Evolutionary conservation across 768 basidiomycete species (phyloP).

Genomic region (Rickenella mellea): DNA sequence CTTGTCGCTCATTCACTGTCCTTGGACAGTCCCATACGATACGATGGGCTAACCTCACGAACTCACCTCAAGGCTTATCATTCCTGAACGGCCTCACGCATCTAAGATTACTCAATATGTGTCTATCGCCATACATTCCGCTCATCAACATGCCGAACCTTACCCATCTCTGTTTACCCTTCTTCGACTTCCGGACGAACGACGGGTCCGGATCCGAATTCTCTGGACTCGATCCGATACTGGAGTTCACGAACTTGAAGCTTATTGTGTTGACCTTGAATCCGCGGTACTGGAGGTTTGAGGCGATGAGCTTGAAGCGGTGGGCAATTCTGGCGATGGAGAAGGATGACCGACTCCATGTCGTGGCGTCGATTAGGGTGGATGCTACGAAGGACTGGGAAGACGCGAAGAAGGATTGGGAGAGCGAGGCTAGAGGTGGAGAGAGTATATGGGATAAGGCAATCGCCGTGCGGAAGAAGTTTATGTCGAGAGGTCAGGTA

Average conservation of each 20-base stretch:
- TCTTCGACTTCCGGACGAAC: background rate
- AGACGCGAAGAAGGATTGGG: background rate
- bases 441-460: conserved; percentile 1
- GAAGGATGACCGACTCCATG: background rate
- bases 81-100: conserved; percentile 1
- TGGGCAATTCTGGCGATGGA: background rate
- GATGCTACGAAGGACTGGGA: conserved; percentile 1
- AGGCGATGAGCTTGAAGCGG: background rate
- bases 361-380: background rate
- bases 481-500: too few relatives aligned
- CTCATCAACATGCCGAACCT: background rate
- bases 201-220: background rate
- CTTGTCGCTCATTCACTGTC: background rate
- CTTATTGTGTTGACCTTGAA: background rate
- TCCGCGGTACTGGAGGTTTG: background rate
- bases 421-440: background rate
- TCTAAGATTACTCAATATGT: background rate
- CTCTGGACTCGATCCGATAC: background rate
- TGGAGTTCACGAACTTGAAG: background rate
- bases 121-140: background rate
- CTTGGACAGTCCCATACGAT: conserved; percentile 1
- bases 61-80: background rate
- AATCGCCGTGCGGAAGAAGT: background rate
- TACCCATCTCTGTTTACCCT: background rate
- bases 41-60: background rate